Base-by-base conservation (phyloP, 371 early-diverging fungal genomes). In the Mucor saturninus region DNA sequence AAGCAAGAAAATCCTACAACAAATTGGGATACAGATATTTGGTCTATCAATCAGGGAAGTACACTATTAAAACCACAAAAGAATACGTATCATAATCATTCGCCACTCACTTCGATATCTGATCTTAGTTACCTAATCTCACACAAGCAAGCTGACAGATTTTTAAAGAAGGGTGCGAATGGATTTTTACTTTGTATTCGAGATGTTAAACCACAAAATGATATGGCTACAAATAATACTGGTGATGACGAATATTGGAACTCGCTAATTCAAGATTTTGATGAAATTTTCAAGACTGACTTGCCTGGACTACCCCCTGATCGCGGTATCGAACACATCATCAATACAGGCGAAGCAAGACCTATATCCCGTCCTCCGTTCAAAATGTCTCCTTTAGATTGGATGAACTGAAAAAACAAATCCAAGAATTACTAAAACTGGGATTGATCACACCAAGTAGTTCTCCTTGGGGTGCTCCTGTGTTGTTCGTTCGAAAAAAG, bases 381-480 rank as follows among this genome's bases (percentile, higher is more conserved):
- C 55, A 62, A 65, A 29, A 64, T 75, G 61, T 64, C 62, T n/a
- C 70, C 66, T 28, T 14, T 51, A 0, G 73, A 78, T 38, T 69
- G 26, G 64, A 74, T 28, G 75, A 72, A 39, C 53, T 79, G 15
- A 58, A 61, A n/a, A 51, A 59, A 13, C 76, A 78, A 52, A 21
- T 81, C 0, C 43, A 65, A 13, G 59, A 73, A n/a, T 56, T 74
- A 10, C 38, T 75, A 0, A 3, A 51, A 1, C 15, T 61, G 3
- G 69, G 67, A 0, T 40, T 68, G 5, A 68, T 66, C 14, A 11
- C 9, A 4, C 63, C 67, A 0, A 66, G 62, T 7, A 31, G 63
- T 0, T 83, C 83, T 0, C 81, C 86, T 0, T 72, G 64, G 54
- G 88, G 83, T 2, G 74, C 85, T 7, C 87, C 88, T 8, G 71